Evolutionary conservation across 768 basidiomycete species (phyloP).

Genomic region (Nidula microcarpa): DNA sequence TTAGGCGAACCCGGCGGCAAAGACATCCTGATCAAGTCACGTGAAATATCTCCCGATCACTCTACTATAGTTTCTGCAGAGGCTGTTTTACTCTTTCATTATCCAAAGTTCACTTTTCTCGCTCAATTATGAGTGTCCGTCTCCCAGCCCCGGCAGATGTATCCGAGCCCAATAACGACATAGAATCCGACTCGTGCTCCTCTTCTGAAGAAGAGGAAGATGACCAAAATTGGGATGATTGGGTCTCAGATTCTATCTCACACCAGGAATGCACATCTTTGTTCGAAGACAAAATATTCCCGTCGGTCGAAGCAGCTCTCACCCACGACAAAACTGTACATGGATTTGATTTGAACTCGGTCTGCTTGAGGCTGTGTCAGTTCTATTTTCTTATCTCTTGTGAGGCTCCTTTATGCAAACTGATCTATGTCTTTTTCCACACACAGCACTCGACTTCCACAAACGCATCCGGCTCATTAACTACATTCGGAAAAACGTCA

Average conservation of each 20-base stretch:
- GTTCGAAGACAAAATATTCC: constrained; percentile 65
- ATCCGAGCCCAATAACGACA: constrained; percentile 19
- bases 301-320: constrained; percentile 56
- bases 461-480: constrained; percentile 82
- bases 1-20: no score
- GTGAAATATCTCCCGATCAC: no score
- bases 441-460: constrained; percentile 72
- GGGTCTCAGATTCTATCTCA: constrained; percentile 65
- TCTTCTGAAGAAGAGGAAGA: constrained; percentile 36
- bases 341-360: constrained; percentile 57
- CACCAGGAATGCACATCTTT: constrained; percentile 63
- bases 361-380: constrained; percentile 55
- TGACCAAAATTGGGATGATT: constrained; percentile 76
- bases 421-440: no score
- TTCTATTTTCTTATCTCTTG: constrained; percentile 3
- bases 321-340: constrained; percentile 57
- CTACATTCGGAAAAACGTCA: constrained; percentile 76
- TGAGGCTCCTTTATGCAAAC: not conserved
- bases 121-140: constrained; percentile 32
- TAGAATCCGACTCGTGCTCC: constrained; percentile 19
- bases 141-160: constrained; percentile 24
- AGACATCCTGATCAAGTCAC: no score
- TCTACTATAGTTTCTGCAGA: not conserved
- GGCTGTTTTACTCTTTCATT: not conserved
- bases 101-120: not conserved